Evolutionary conservation across 2,329 filamentous ascomycete genomes (phyloP), one percentile per base, ranked within the genome.

Genomic region (Fusarium clavum): DNA sequence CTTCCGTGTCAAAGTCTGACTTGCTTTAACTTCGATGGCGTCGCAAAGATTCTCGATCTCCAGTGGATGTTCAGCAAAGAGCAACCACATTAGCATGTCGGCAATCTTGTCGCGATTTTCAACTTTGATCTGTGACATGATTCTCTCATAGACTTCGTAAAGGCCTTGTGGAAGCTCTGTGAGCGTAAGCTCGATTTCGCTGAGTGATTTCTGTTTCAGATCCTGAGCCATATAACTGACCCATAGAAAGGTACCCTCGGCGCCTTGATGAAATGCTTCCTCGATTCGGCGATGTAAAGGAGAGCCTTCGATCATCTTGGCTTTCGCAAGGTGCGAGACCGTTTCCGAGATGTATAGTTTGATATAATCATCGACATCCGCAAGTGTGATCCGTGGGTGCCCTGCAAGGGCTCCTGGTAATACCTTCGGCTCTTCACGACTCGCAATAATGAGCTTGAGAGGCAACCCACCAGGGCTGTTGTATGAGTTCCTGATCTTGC

Each of bases 11-110:
- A 34, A 18, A 18, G 32, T 34, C 8, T 1, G 32, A 34, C 32
- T 34, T 34, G 8, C 14, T 34, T 34, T 14, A 34, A 34, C 14
- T 18, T 34, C 14, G 32, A 34, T 34, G 14, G 32, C 32, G 5
- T 5, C 32, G 32, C 32, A 34, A 34, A 34, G 8, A 9, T 34
- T 8, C 8, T 18, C 2, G 14, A 18, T 34, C 14, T 34, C 32
- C 14, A 34, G 14, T 9, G 14, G 14, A 34, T 18, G 5, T 3
- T 2, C 13, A 1, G 65, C 47, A 1, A 72, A 27, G 0, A 60
- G 27, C 1, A 67, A 41, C 70, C 68, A 71, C 18, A 14, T 22
- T 1, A 72, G 27, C 8, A 71, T 47, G 0, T 20, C 8, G 2
- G 12, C 5, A 2, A 67, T 14, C 2, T 20, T 34, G 3, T 9